Conservation (phyloP, 495 filamentous ascomycete genomes). For the Penicillium alfredii region DNA sequence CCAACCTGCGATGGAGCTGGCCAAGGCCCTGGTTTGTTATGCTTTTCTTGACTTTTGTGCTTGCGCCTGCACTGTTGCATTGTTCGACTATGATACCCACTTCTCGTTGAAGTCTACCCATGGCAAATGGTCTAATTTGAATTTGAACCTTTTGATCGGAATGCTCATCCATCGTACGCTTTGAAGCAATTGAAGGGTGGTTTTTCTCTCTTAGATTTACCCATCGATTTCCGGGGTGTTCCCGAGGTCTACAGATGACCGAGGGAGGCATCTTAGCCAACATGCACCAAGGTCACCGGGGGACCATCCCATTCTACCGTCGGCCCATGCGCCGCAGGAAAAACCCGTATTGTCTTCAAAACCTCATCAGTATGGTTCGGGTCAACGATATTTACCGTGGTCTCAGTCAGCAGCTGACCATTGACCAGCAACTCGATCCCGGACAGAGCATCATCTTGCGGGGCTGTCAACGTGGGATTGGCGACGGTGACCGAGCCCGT, state of each 20-base stretch:
- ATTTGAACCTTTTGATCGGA: constrained; percentile 5
- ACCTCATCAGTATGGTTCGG: constrained; percentile 29
- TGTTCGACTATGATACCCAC: constrained; percentile 28
- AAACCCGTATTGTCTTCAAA: constrained; percentile 20
- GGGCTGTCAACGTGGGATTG: constrained; percentile 29
- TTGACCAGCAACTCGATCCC: constrained; percentile 38
- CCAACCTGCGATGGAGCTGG: neutral
- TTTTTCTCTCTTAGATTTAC: no score
- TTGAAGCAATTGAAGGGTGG: no score
- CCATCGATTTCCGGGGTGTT: no score
- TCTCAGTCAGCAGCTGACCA: constrained; percentile 20
- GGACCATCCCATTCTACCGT: constrained; percentile 9
- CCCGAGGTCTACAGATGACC: no score
- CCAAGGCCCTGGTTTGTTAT: neutral
- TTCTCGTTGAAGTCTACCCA: constrained; percentile 12
- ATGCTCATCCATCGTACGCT: no score
- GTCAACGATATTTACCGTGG: constrained; percentile 31
- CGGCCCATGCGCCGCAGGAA: constrained; percentile 11
- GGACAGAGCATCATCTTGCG: constrained; percentile 30
- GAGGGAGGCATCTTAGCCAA: no score
- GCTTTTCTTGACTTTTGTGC: neutral
- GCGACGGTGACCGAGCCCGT: constrained; percentile 44
- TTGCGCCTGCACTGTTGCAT: constrained; percentile 6
- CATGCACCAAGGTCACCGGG: constrained; percentile 15
- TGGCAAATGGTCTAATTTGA: no score